Percentiles rank a stretch among this genome's conserved stretches.
phyloP scores from a whole-genome alignment of 2,329 filamentous ascomycete genomes.

The Ascochyta pisi region DNA sequence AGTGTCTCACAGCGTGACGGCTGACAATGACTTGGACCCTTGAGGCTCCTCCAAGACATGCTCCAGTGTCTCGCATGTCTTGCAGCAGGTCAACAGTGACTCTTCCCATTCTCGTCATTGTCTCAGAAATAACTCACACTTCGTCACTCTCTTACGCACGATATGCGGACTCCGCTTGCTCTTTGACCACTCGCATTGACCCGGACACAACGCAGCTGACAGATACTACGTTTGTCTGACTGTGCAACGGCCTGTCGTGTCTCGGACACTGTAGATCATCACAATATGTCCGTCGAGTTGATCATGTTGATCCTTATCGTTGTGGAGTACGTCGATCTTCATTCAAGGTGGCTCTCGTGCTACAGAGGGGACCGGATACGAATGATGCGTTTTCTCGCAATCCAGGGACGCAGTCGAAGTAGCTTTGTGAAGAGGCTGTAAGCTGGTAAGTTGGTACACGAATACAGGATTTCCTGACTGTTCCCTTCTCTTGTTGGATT shows the following conservation, averaged over 20 bases:
- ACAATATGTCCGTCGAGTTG: not conserved
- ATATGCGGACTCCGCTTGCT: not conserved
- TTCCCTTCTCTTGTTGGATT: too few relatives aligned
- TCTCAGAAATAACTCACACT: not conserved
- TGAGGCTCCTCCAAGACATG: too few relatives aligned
- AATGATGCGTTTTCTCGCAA: too few relatives aligned
- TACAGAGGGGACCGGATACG: too few relatives aligned
- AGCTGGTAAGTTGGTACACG: too few relatives aligned
- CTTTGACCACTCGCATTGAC: not conserved
- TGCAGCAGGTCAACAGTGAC: not conserved
- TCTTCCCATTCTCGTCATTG: not conserved
- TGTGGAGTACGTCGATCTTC: too few relatives aligned
- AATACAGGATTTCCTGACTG: too few relatives aligned
- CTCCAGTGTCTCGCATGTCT: not conserved
- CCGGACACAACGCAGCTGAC: not conserved
- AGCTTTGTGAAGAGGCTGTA: too few relatives aligned
- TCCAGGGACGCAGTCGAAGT: too few relatives aligned
- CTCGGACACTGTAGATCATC: conserved; percentile 3
- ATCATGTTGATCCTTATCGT: not conserved
- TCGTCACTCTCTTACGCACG: not conserved
- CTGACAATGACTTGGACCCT: not conserved
- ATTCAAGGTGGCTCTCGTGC: too few relatives aligned
- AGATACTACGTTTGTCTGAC: not conserved
- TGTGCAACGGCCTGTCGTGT: not conserved
- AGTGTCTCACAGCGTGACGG: not conserved